phyloP scores from a whole-genome alignment of 2,329 filamentous ascomycete genomes.

The Aspergillus sp. region DNA sequence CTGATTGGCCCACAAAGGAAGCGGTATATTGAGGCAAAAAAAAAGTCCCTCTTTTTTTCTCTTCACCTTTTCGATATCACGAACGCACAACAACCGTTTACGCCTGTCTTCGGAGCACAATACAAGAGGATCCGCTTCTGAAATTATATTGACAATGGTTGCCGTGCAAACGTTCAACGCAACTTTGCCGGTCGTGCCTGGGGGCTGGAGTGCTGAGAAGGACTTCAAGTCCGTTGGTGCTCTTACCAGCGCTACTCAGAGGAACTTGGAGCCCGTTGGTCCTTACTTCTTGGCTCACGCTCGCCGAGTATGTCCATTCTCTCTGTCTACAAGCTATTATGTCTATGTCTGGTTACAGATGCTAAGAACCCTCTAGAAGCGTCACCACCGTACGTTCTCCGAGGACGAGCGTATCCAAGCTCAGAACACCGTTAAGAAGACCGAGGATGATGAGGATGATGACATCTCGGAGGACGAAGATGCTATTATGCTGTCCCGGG shows the following conservation, averaged over 20 bases:
- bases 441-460: slow-evolving; percentile 80
- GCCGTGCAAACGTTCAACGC: slow-evolving; percentile 40
- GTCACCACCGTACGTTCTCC: slow-evolving; percentile 95
- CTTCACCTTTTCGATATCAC: slow-evolving; percentile 2
- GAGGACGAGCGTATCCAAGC: slow-evolving; percentile 98
- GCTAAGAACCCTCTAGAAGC: slow-evolving; percentile 42
- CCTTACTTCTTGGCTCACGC: slow-evolving; percentile 97
- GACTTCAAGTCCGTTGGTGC: slow-evolving; percentile 80
- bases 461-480: slow-evolving; percentile 94
- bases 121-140: slow-evolving; percentile 2
- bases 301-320: slow-evolving; percentile 58
- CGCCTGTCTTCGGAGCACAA: slow-evolving; percentile 1
- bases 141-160: slow-evolving; percentile 49
- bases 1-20: slow-evolving; percentile 18
- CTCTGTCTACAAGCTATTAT: not conserved
- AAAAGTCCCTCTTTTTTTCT: slow-evolving; percentile 19
- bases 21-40: slow-evolving; percentile 29
- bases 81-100: slow-evolving; percentile 7
- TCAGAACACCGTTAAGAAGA: slow-evolving; percentile 87
- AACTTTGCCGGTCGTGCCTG: slow-evolving; percentile 62
- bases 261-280: slow-evolving; percentile 90
- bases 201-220: slow-evolving; percentile 74
- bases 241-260: slow-evolving; percentile 68
- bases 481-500: slow-evolving; percentile 78
- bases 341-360: not conserved